phyloP scores from a whole-genome alignment of 108 stramenopile genomes.

The Mediolabrus comicus region DNA sequence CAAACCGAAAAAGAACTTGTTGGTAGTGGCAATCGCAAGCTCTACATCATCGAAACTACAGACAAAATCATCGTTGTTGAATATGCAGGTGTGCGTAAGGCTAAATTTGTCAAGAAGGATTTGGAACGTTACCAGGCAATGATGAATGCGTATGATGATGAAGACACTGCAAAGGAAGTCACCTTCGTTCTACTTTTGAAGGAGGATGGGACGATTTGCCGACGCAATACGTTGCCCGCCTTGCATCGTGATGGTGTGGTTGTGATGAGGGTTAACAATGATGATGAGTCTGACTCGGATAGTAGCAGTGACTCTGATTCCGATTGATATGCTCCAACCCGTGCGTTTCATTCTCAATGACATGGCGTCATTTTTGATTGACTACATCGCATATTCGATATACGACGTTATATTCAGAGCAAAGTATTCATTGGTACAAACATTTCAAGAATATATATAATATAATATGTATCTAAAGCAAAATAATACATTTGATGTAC shows the following conservation, averaged over 20 bases:
- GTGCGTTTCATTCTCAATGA: too few species aligned
- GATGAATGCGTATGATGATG: neutral
- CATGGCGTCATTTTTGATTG: neutral
- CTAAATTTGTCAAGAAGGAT: constrained; percentile 21
- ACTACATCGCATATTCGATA: too few species aligned
- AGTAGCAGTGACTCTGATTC: neutral
- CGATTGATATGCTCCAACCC: too few species aligned
- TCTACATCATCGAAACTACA: neutral
- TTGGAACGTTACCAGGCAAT: constrained; percentile 13
- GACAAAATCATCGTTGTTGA: neutral
- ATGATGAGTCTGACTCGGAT: neutral
- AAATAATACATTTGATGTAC: neutral
- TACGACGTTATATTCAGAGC: neutral
- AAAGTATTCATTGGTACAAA: neutral
- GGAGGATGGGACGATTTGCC: constrained; percentile 12
- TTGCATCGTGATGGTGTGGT: constrained; percentile 5
- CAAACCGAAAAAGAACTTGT: constrained; percentile 8
- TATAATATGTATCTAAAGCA: neutral
- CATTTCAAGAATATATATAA: neutral
- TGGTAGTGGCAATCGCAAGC: constrained; percentile 5
- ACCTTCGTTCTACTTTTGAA: neutral
- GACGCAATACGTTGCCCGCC: constrained; percentile 1
- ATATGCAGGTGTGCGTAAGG: constrained; percentile 19
- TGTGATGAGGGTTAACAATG: constrained; percentile 6
- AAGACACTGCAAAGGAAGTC: neutral